Conservation (phyloP, 2,329 filamentous ascomycete species). For the Clonostachys chloroleuca region DNA sequence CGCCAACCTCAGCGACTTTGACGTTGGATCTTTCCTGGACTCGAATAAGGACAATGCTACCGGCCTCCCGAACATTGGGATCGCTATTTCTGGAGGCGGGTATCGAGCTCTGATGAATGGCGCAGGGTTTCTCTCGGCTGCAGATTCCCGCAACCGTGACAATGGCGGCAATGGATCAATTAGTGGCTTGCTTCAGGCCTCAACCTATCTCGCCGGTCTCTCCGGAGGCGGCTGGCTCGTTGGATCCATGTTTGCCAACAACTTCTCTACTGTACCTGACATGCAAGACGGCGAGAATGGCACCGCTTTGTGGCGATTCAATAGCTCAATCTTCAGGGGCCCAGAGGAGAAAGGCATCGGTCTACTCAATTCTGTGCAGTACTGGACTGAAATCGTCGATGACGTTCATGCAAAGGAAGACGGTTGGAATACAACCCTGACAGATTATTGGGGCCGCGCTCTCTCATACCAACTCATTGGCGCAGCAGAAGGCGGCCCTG, state of each 20-base stretch:
- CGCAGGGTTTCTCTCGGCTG: slow-evolving; percentile 68
- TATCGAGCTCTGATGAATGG: slow-evolving; percentile 76
- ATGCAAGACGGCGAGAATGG: too few species aligned
- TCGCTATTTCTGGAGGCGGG: slow-evolving; percentile 74
- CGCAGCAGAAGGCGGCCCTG: slow-evolving; percentile 63
- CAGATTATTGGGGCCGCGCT: slow-evolving; percentile 78
- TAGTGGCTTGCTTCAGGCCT: slow-evolving; percentile 68
- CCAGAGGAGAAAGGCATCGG: not conserved
- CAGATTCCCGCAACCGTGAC: slow-evolving; percentile 62
- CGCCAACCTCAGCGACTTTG: slow-evolving; percentile 7
- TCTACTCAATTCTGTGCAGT: not conserved
- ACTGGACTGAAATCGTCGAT: not conserved
- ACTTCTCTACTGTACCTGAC: slow-evolving; percentile 59
- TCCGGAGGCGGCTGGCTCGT: slow-evolving; percentile 76
- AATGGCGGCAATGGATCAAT: slow-evolving; percentile 45
- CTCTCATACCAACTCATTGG: slow-evolving; percentile 77
- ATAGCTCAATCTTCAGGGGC: slow-evolving; percentile 27
- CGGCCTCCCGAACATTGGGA: slow-evolving; percentile 50
- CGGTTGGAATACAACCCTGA: slow-evolving; percentile 61
- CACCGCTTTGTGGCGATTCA: slow-evolving; percentile 24
- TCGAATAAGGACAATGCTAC: slow-evolving; percentile 24
- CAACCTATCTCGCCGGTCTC: slow-evolving; percentile 70
- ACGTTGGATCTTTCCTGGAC: slow-evolving; percentile 8
- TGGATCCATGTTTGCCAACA: slow-evolving; percentile 70
- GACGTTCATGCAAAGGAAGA: slow-evolving; percentile 57